Percentiles rank a stretch among this genome's conserved stretches.
Evolutionary conservation across 108 stramenopile genomes (phyloP).

Genomic region (Skeletonema potamos): DNA sequence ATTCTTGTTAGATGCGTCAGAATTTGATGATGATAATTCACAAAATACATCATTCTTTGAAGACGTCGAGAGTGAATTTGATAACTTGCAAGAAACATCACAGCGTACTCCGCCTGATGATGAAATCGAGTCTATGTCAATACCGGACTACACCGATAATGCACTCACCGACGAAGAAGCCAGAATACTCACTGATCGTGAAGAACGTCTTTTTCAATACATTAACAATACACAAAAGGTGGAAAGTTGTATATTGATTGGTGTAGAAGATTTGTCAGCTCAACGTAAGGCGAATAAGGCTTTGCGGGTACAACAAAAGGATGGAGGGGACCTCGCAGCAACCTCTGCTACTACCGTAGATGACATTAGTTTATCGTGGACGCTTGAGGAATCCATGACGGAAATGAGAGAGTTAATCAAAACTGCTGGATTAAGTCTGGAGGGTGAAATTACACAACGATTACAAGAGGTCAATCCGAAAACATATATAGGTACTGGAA

Average conservation of each 20-base stretch:
- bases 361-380: conserved; percentile 21
- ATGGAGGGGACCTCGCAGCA: not conserved
- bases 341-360: not conserved
- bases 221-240: conserved; percentile 51
- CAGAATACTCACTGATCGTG: conserved; percentile 74
- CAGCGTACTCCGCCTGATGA: not conserved
- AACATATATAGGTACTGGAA: conserved; percentile 88
- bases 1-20: not conserved
- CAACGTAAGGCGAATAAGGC: conserved; percentile 39
- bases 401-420: conserved; percentile 93
- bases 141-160: not conserved
- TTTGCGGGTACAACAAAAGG: conserved; percentile 3
- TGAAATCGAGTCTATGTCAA: not conserved
- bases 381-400: conserved; percentile 89
- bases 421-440: conserved; percentile 86
- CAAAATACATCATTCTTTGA: not conserved
- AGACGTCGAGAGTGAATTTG: conserved; percentile 23
- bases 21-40: not conserved
- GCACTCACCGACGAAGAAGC: conserved; percentile 53
- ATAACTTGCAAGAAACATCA: not conserved
- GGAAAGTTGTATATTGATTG: conserved; percentile 78
- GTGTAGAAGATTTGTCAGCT: conserved; percentile 70
- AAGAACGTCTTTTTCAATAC: conserved; percentile 75
- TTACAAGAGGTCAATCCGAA: conserved; percentile 90
- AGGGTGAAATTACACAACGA: conserved; percentile 85